These are phyloP conservation scores for Dendrocalamus latiflorus DNA, from an alignment of 202 grass and related monocot species.

Conservation along the genomic window DNA sequence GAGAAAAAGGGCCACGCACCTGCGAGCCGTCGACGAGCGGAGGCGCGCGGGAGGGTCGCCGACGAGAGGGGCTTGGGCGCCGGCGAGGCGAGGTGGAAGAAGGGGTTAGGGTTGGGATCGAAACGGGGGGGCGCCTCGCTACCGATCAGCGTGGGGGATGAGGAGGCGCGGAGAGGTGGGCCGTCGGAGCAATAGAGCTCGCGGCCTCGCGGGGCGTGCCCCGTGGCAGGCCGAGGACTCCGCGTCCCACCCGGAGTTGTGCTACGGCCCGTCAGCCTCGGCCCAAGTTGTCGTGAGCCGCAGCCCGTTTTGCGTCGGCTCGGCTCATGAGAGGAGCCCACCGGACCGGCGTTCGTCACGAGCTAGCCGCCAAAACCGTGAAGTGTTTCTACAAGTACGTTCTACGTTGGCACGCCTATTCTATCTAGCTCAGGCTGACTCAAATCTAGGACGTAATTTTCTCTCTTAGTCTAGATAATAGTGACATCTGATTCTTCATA, in stretches of 20 bases:
- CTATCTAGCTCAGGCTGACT: too few relatives aligned
- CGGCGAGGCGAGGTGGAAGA: neutral
- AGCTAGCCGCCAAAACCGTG: neutral
- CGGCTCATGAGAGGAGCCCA: too few relatives aligned
- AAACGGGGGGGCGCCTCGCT: neutral
- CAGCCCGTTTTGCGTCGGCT: neutral
- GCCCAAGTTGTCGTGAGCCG: neutral
- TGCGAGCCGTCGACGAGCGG: neutral
- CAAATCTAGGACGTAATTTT: too few relatives aligned
- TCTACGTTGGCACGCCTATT: too few relatives aligned
- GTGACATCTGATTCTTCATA: too few relatives aligned
- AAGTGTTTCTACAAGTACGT: neutral
- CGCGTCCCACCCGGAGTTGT: neutral
- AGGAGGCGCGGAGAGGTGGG: neutral
- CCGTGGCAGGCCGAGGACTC: neutral
- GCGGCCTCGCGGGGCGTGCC: neutral
- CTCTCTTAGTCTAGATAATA: too few relatives aligned
- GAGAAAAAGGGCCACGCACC: neutral
- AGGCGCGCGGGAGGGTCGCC: neutral
- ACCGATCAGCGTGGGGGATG: neutral
- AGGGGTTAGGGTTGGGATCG: conserved; percentile 40
- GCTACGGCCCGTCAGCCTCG: neutral
- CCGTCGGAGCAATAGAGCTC: neutral
- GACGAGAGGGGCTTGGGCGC: neutral
- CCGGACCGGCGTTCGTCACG: too few relatives aligned